phyloP scores from a whole-genome alignment of 2,329 filamentous ascomycete genomes.

The Pseudocercospora cruenta region DNA sequence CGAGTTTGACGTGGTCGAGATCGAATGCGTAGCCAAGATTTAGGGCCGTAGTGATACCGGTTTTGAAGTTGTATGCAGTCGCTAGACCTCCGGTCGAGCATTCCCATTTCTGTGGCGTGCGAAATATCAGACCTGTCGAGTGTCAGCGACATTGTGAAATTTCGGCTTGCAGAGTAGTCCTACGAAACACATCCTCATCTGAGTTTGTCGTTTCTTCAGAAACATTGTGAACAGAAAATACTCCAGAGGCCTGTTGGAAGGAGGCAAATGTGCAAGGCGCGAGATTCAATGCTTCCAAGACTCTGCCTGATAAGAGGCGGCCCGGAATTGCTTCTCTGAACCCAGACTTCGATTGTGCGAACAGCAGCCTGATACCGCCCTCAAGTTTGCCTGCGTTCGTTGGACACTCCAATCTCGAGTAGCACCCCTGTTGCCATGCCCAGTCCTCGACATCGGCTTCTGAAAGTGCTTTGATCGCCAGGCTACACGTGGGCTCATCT shows the following conservation, averaged over 20 bases:
- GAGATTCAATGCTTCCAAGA: constrained; percentile 15
- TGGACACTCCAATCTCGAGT: background rate
- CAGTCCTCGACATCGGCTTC: constrained; percentile 14
- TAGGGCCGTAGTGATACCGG: constrained; percentile 17
- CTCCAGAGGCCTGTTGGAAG: constrained; percentile 13
- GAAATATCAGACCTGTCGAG: constrained; percentile 14
- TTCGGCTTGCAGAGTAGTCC: background rate
- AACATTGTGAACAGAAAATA: constrained; percentile 11
- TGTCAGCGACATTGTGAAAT: background rate
- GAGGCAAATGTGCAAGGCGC: constrained; percentile 11
- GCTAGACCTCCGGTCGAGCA: constrained; percentile 18
- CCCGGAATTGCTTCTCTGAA: constrained; percentile 6
- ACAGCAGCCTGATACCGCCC: constrained; percentile 13
- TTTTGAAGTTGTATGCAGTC: constrained; percentile 19
- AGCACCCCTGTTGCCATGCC: background rate
- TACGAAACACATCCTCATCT: no score
- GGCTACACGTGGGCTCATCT: background rate
- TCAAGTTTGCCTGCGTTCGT: background rate
- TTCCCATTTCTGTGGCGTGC: constrained; percentile 23
- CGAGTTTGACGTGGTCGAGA: background rate
- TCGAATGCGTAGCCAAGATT: constrained; percentile 21
- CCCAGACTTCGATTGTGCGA: constrained; percentile 16
- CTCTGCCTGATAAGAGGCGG: background rate
- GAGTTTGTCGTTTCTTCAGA: constrained; percentile 1
- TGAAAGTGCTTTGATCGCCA: background rate